Percentiles rank a stretch among this genome's conserved stretches.
Conservation (phyloP, 2,329 filamentous ascomycete species). For the Dichotomopilus funicola region DNA sequence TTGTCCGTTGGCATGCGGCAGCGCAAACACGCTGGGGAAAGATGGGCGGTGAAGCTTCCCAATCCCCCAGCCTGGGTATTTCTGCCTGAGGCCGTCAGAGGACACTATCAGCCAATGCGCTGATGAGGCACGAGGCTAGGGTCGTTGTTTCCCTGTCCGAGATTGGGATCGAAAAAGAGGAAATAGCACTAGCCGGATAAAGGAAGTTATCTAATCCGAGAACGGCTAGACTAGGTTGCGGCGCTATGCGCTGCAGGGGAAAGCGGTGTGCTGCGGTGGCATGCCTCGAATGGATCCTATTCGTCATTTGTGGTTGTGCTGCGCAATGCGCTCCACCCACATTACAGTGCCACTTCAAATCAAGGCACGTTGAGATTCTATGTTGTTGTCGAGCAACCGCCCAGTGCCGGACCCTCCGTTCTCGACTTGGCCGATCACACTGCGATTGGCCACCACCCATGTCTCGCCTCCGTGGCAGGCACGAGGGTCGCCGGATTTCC, state of each 20-base stretch:
- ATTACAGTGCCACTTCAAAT: slow-evolving; percentile 14
- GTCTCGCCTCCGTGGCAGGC: slow-evolving; percentile 19
- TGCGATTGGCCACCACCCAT: slow-evolving; percentile 16
- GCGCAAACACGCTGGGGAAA: slow-evolving; percentile 8
- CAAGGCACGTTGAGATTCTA: slow-evolving; percentile 10
- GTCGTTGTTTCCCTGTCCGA: not conserved
- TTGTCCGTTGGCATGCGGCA: slow-evolving; percentile 12
- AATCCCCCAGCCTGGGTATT: slow-evolving; percentile 3
- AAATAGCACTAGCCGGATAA: not conserved
- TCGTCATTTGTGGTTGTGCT: slow-evolving; percentile 18
- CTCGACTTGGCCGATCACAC: slow-evolving; percentile 14
- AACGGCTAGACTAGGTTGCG: not conserved
- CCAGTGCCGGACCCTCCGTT: slow-evolving; percentile 18
- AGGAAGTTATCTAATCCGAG: not conserved
- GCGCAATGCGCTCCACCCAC: slow-evolving; percentile 8
- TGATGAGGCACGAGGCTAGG: not conserved
- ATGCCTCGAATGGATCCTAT: slow-evolving; percentile 17
- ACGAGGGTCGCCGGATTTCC: slow-evolving; percentile 4
- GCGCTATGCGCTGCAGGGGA: slow-evolving; percentile 4
- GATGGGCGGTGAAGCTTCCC: slow-evolving; percentile 22
- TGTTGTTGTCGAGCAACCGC: not conserved
- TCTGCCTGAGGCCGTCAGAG: not conserved
- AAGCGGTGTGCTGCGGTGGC: slow-evolving; percentile 18
- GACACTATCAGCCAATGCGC: not conserved
- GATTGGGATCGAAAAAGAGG: not conserved